Evolutionary conservation across 148 eudicot genomes (phyloP).

Genomic region (Amaranthus cruentus): DNA sequence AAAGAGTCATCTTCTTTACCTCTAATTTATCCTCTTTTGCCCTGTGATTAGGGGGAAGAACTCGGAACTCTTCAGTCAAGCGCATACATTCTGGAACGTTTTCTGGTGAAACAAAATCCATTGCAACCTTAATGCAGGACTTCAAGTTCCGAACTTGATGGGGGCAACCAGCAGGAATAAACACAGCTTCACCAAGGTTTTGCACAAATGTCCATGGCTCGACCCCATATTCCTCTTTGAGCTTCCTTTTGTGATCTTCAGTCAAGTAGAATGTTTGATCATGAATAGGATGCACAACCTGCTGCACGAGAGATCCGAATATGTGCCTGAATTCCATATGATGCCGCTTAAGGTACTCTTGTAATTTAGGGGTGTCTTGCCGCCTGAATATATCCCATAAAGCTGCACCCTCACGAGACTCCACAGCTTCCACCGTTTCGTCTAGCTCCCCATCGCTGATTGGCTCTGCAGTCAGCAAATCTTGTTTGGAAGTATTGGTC

Average conservation of each 20-base stretch:
- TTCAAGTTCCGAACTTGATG: slow-evolving; percentile 61
- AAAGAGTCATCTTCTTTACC: slow-evolving; percentile 42
- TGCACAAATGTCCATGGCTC: slow-evolving; percentile 66
- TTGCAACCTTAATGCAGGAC: slow-evolving; percentile 50
- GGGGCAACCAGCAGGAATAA: slow-evolving; percentile 65
- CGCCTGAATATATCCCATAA: slow-evolving; percentile 59
- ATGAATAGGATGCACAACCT: slow-evolving; percentile 52
- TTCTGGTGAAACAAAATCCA: slow-evolving; percentile 53
- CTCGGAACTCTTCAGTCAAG: slow-evolving; percentile 42
- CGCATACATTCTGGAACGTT: slow-evolving; percentile 44
- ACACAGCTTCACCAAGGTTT: slow-evolving; percentile 50
- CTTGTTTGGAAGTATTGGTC: slow-evolving; percentile 4
- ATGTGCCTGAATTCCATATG: slow-evolving; percentile 62
- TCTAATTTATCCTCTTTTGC: slow-evolving; percentile 50
- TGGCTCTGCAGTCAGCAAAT: slow-evolving; percentile 9
- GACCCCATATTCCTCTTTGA: slow-evolving; percentile 48
- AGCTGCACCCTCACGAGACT: slow-evolving; percentile 37
- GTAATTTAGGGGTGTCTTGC: slow-evolving; percentile 40
- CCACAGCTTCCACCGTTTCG: slow-evolving; percentile 19
- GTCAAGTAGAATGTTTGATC: slow-evolving; percentile 56
- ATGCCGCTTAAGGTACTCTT: slow-evolving; percentile 51
- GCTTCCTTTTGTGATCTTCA: slow-evolving; percentile 47
- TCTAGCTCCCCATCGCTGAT: slow-evolving; percentile 8
- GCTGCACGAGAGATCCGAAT: slow-evolving; percentile 39
- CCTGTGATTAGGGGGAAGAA: slow-evolving; percentile 38